A percentile compares a stretch with the other conserved stretches of the same genome.
phyloP scores from a whole-genome alignment of 2,329 filamentous ascomycete genomes.

The Sporothrix euskadiensis region DNA sequence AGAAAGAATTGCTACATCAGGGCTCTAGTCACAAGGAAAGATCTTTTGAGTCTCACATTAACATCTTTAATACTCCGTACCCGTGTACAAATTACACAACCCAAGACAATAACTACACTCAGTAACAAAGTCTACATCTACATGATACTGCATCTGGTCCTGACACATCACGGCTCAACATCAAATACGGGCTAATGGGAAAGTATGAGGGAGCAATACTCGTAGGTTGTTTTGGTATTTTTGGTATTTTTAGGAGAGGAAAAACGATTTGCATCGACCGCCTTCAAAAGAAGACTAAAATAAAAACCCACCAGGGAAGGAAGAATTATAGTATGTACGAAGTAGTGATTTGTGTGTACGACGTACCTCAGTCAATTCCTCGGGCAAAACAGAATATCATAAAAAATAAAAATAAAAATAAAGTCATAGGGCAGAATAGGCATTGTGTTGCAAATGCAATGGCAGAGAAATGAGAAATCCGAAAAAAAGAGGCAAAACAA shows the following conservation, averaged over 20 bases:
- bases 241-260: neutral
- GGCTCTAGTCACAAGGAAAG: neutral
- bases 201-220: neutral
- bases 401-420: neutral
- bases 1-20: neutral
- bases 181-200: neutral
- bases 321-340: neutral
- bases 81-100: neutral
- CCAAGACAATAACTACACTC: neutral
- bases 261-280: neutral
- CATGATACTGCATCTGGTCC: neutral
- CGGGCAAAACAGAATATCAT: neutral
- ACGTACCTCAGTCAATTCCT: too few relatives aligned
- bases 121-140: neutral
- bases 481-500: constrained; percentile 31
- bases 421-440: constrained; percentile 3
- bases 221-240: neutral
- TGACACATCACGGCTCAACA: neutral
- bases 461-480: constrained; percentile 26
- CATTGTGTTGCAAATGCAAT: neutral
- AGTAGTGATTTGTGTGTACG: neutral
- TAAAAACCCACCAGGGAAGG: neutral
- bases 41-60: neutral
- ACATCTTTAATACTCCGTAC: too few relatives aligned
- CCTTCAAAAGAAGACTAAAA: neutral